Evolutionary conservation across 352 stramenopile genomes (phyloP), one percentile per base, ranked within the genome.

Genomic region (Phytophthora gonapodyides): DNA sequence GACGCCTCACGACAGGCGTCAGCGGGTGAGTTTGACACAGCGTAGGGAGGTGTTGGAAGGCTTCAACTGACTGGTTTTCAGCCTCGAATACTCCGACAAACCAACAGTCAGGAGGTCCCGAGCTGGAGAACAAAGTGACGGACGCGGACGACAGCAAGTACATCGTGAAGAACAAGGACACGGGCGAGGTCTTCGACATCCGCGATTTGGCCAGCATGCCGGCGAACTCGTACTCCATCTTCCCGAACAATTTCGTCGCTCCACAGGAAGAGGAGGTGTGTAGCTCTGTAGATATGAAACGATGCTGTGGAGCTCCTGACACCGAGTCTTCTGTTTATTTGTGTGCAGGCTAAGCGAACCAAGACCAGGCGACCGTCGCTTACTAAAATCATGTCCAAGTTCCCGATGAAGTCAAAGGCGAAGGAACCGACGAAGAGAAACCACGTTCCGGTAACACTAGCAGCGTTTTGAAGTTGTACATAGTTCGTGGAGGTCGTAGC

Each of bases 161-260:
- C 42, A 78, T 88, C 30, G 84, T 91, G 10, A 86, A 85, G 35
- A 93, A 93, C 64, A 88, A 91, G 44, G 84, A 93, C 71, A 93
- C 84, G 7, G 84, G 84, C 7, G 84, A 93, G 56, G 75, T 88
- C 15, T 93, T 80, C 54, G 84, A 91, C 51, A 93, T 93, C 43
- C 82, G 82, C 24, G 72, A 88, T 27, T 56, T 93, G 24, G 57
- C 72, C 2, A 81, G 65, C 21, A 73, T 84, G 42, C 80, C 82
- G 12, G 78, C 76, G 1, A 73, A 88, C 38, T 79, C 77, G 24
- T 93, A 91, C 54, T 85, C 80, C 6, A 91, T 93, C 33, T 93
- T 93, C 38, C 84, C 84, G 1, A 82, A 71, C 31, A 61, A 93
- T 45, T 90, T 91, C n/a, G 48, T 79, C 2, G 67, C 75, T 7